These are phyloP conservation scores for Aureobasidium sp. DNA, from an alignment of 2,329 filamentous ascomycete genomes.

Conservation along the genomic window DNA sequence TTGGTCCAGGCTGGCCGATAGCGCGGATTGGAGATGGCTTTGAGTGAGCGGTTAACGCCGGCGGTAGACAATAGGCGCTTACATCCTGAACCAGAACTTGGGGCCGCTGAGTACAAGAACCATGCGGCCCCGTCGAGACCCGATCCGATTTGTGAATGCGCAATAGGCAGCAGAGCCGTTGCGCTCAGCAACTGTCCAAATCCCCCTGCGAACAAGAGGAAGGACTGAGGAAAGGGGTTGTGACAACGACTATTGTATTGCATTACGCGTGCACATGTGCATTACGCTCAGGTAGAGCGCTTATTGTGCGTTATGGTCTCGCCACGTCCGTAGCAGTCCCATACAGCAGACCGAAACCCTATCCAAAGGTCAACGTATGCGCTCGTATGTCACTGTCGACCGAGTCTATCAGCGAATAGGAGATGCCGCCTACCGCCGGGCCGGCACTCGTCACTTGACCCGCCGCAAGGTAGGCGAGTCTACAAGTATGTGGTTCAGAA, in stretches of 20 bases:
- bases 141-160: not conserved
- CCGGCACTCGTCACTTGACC: not conserved
- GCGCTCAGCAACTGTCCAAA: not conserved
- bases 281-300: not conserved
- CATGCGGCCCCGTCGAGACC: not conserved
- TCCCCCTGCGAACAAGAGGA: not conserved
- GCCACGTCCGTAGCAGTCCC: not conserved
- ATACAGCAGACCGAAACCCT: not conserved
- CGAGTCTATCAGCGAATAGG: not conserved
- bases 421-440: not conserved
- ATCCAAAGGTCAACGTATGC: not conserved
- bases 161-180: not conserved
- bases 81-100: constrained; percentile 30
- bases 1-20: constrained; percentile 24
- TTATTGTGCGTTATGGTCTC: not conserved
- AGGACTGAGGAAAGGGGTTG: not conserved
- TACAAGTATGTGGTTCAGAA: not conserved
- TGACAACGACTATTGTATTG: not conserved
- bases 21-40: constrained; percentile 17
- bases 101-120: constrained; percentile 25
- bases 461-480: not conserved
- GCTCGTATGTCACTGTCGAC: not conserved
- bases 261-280: not conserved
- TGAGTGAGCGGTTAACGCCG: not conserved
- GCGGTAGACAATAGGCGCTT: constrained; percentile 27